Evolutionary conservation across 2,329 filamentous ascomycete species (phyloP).

Genomic region (Talaromyces piceae): DNA sequence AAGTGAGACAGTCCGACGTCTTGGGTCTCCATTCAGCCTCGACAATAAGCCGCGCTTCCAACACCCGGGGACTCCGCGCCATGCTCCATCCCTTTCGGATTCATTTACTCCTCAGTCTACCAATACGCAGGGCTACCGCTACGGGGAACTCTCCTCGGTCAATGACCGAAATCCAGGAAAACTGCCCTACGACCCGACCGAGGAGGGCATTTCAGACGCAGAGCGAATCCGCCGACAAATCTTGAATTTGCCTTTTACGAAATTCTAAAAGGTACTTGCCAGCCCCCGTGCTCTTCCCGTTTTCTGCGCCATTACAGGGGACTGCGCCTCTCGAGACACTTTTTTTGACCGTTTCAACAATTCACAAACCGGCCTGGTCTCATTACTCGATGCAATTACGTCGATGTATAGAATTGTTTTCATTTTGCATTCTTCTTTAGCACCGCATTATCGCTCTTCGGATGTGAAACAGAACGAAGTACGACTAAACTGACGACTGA

Average conservation of each 20-base stretch:
- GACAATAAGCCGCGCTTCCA: slow-evolving; percentile 30
- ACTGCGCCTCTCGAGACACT: background rate
- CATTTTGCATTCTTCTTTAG: slow-evolving; percentile 1
- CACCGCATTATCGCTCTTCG: slow-evolving; percentile 11
- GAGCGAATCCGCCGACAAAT: slow-evolving; percentile 34
- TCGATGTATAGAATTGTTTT: slow-evolving; percentile 11
- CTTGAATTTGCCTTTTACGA: slow-evolving; percentile 28
- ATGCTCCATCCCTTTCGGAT: slow-evolving; percentile 38
- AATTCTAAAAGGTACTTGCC: slow-evolving; percentile 12
- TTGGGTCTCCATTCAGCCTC: slow-evolving; percentile 42
- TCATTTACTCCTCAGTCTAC: slow-evolving; percentile 29
- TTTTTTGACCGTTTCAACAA: slow-evolving; percentile 2
- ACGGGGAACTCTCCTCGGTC: slow-evolving; percentile 12
- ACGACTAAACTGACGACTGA: slow-evolving; percentile 23
- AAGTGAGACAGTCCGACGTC: slow-evolving; percentile 36
- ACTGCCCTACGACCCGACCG: slow-evolving; percentile 25
- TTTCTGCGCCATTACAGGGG: slow-evolving; percentile 2
- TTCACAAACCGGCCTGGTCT: background rate
- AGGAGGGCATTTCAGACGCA: slow-evolving; percentile 31
- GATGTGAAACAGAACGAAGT: slow-evolving; percentile 13
- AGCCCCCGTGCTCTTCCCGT: background rate
- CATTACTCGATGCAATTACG: slow-evolving; percentile 3
- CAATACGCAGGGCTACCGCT: slow-evolving; percentile 15
- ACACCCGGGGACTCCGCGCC: slow-evolving; percentile 26
- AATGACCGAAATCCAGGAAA: slow-evolving; percentile 13